phyloP scores from a whole-genome alignment of 2,329 filamentous ascomycete species.

The Parastagonospora nodorum region DNA sequence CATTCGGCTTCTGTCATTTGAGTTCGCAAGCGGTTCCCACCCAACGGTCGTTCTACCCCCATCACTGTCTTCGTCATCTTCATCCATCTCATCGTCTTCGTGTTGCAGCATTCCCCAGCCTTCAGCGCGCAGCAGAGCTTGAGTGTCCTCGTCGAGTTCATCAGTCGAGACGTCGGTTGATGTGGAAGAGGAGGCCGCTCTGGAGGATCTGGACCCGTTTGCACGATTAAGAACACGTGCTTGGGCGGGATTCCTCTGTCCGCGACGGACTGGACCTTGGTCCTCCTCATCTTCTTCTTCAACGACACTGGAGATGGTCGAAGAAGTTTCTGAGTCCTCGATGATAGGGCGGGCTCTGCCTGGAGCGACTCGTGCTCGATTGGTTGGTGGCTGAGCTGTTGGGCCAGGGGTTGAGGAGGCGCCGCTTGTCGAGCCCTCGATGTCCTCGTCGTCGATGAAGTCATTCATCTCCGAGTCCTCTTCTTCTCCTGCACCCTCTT shows the following conservation, averaged over 20 bases:
- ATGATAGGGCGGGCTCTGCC: slow-evolving; percentile 42
- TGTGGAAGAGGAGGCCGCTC: slow-evolving; percentile 38
- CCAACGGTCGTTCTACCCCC: slow-evolving; percentile 52
- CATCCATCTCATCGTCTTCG: slow-evolving; percentile 47
- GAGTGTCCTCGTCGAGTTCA: slow-evolving; percentile 47
- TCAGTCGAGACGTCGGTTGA: slow-evolving; percentile 43
- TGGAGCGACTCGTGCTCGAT: slow-evolving; percentile 21
- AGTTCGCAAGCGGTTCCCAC: slow-evolving; percentile 52
- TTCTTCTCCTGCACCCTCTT: slow-evolving; percentile 43
- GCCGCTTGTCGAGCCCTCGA: slow-evolving; percentile 22
- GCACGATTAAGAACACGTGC: slow-evolving; percentile 38
- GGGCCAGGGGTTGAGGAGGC: slow-evolving; percentile 38
- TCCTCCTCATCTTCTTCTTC: slow-evolving; percentile 46
- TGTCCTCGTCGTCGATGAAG: slow-evolving; percentile 47
- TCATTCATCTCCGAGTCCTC: slow-evolving; percentile 50
- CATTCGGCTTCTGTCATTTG: slow-evolving; percentile 52
- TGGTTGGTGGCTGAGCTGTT: slow-evolving; percentile 34
- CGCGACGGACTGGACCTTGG: slow-evolving; percentile 39
- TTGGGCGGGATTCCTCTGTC: slow-evolving; percentile 37
- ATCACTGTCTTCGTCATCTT: slow-evolving; percentile 48
- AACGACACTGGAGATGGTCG: slow-evolving; percentile 39
- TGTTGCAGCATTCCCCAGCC: slow-evolving; percentile 46
- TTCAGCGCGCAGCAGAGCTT: slow-evolving; percentile 40
- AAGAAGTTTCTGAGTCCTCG: slow-evolving; percentile 44
- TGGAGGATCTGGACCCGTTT: slow-evolving; percentile 40